Evolutionary conservation across 2,329 filamentous ascomycete species (phyloP).

Genomic region (Colletotrichum acutatum): DNA sequence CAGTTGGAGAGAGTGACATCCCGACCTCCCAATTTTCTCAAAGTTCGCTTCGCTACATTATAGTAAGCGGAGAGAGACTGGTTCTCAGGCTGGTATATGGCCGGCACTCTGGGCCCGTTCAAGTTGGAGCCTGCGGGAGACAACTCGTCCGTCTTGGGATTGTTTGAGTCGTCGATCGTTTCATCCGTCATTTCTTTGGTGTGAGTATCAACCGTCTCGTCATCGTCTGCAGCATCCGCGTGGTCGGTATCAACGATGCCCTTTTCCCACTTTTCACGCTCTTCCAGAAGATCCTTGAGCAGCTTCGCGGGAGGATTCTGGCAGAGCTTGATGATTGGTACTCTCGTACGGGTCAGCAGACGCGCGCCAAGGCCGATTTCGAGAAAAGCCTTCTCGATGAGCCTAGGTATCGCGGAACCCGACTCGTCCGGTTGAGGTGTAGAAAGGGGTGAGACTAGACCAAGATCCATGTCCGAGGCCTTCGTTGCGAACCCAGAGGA

Average conservation of each 20-base stretch:
- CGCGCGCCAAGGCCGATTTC: constrained; percentile 79
- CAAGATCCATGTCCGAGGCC: constrained; percentile 91
- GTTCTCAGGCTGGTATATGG: constrained; percentile 54
- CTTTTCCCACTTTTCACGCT: constrained; percentile 78
- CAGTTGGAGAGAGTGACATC: constrained; percentile 62
- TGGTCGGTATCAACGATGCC: constrained; percentile 54
- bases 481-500: constrained; percentile 87
- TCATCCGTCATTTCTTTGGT: constrained; percentile 12
- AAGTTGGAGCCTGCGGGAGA: background rate
- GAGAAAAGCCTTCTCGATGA: constrained; percentile 81
- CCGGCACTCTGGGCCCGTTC: constrained; percentile 17
- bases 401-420: constrained; percentile 73
- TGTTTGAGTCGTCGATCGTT: constrained; percentile 2
- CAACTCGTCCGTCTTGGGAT: background rate
- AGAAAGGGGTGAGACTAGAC: constrained; percentile 75
- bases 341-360: constrained; percentile 80
- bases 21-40: constrained; percentile 60
- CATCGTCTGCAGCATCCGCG: constrained; percentile 48
- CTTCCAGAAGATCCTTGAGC: constrained; percentile 68
- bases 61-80: constrained; percentile 60
- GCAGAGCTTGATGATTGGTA: constrained; percentile 90
- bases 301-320: constrained; percentile 73
- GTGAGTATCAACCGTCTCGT: constrained; percentile 13
- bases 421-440: constrained; percentile 61
- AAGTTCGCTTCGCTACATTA: constrained; percentile 57